Evolutionary conservation across 139 green algal species (phyloP), one percentile per base, ranked within the genome.

Genomic region (Astrephomene gubernaculifera): DNA sequence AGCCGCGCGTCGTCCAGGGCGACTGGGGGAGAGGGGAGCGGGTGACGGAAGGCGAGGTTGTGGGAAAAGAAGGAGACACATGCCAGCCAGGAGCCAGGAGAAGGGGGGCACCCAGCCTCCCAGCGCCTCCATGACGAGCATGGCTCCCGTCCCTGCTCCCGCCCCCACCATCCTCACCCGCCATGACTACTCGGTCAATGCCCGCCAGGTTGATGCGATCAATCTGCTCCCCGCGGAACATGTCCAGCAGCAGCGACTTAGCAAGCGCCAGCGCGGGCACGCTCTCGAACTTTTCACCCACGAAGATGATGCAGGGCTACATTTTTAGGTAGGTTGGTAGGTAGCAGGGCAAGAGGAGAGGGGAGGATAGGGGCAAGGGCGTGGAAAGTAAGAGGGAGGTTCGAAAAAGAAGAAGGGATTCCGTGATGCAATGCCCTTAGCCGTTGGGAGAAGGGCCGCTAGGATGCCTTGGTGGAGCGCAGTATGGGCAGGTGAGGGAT

Each of bases 221-320:
- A 21, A 97, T 90, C 74, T 94, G 75, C 44, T 90, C 85, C 5
- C 96, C 96, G 2, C 95, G 84, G 91, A 99, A 98, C 31, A 95
- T 90, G 89, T 99, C 96, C 73, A 98, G 86, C 65, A 99, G 85
- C 71, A 98, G 70, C 45, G 79, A 94, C 87, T 95, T 96, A 14
- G 94, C 85, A 53, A 94, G 88, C 60, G 88, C 89, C 44, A 97
- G 86, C 8, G 85, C 86, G 0, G 90, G 82, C n/a, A 94, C 88
- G 52, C 80, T 94, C 57, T 96, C 94, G 90, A 98, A 98, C 44
- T 91, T 89, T 60, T 98, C 94, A 0, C 96, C 96, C 29, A 93
- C 94, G 93, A 98, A 98, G 27, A 96, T 71, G 63, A 98, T 94
- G 38, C 79, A 90, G 24, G 96, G 96, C 94, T 97, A n/a, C n/a